Conservation (phyloP, 352 stramenopile species). For the Phytophthora tubulina region DNA sequence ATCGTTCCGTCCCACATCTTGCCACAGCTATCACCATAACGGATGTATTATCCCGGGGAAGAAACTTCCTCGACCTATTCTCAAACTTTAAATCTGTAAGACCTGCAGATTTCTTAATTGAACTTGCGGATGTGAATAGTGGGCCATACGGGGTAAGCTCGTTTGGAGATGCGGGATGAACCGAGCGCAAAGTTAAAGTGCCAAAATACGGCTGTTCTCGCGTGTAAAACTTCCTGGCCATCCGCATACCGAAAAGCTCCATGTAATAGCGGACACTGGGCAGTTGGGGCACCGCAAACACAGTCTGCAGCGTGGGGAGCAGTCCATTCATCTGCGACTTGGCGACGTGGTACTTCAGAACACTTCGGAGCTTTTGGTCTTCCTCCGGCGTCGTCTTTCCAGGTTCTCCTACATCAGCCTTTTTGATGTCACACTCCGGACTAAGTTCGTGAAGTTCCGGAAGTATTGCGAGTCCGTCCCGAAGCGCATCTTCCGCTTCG, state of each 20-base stretch:
- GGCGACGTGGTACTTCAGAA: constrained; percentile 38
- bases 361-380: too few relatives aligned
- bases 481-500: too few relatives aligned
- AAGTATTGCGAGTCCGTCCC: too few relatives aligned
- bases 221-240: constrained; percentile 60
- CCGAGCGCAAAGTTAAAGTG: constrained; percentile 38
- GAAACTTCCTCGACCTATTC: constrained; percentile 18
- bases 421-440: too few relatives aligned
- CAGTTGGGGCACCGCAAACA: constrained; percentile 70
- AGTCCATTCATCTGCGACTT: constrained; percentile 31
- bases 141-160: constrained; percentile 37
- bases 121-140: constrained; percentile 25
- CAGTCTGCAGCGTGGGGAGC: constrained; percentile 51
- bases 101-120: constrained; percentile 24
- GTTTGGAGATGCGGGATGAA: constrained; percentile 43
- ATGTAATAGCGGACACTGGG: constrained; percentile 83
- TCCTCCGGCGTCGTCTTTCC: too few relatives aligned
- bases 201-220: constrained; percentile 42
- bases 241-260: constrained; percentile 83
- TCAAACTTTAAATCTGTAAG: constrained; percentile 25
- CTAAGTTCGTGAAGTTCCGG: too few relatives aligned
- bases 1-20: too few relatives aligned
- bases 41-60: not conserved
- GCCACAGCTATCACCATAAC: too few relatives aligned
- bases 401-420: too few relatives aligned